Evolutionary conservation across 805 yeast species (phyloP), one percentile per base, ranked within the genome.

Genomic region (Clavispora phyllophila): DNA sequence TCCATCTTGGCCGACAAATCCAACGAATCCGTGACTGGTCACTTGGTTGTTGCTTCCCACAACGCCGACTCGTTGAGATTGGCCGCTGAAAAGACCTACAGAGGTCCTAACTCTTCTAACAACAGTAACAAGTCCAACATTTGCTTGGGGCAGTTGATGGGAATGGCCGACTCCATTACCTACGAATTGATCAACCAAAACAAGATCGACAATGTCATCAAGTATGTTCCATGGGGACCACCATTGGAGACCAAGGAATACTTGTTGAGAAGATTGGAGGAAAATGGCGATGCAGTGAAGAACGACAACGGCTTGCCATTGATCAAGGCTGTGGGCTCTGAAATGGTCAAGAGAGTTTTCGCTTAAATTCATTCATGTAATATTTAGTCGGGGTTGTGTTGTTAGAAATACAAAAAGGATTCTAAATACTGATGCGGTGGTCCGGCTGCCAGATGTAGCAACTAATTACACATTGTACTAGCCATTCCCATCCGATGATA

Each of bases 201-300:
- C 51, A 72, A 78, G 36, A 85, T 78, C 36, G 79, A 75, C 47
- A 87, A 87, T 57, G 82, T 90, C 41, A 82, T 91, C 66, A 91
- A 91, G 68, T 90, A 91, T 61, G 96, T 90, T 48, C 95, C 97
- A 14, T 90, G 97, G 97, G 97, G 97, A 9, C 97, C 97, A 26
- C 95, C 96, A 43, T 66, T 79, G 53, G 97, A 91, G 67, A 89
- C 96, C 45, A 88, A 87, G 68, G 96, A 87, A 54, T 90, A 90
- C 60, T 68, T 90, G 47, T 70, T 82, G 48, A 82, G 98, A 72
- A 79, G 98, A 68, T 72, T 90, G 48, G 96, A 90, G 68, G 98
- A 90, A 68, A 90, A 90, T 60, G 96, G 96, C 19, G 96, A 90
- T 64, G 95, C 96, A 9, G 95, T 87, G 6, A 82, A 91, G 70